These are phyloP conservation scores for Fulvia fulva DNA, from an alignment of 2,329 filamentous ascomycete genomes.

Conservation along the genomic window DNA sequence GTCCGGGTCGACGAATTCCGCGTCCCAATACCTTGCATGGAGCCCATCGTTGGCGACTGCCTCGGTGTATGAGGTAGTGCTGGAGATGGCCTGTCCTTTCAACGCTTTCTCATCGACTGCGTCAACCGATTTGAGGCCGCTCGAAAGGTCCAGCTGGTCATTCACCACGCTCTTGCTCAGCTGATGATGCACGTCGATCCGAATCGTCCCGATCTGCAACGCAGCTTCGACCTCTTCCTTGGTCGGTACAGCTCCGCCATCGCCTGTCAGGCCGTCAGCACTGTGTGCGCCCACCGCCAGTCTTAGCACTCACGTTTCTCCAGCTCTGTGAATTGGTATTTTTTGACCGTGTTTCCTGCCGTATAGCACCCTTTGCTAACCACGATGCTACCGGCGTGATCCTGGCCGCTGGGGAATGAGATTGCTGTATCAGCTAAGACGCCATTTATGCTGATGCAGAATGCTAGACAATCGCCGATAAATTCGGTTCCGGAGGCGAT, in stretches of 20 bases:
- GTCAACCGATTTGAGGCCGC: neutral
- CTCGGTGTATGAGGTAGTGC: slow-evolving; percentile 8
- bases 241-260: neutral
- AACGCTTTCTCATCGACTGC: slow-evolving; percentile 19
- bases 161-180: neutral
- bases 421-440: neutral
- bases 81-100: slow-evolving; percentile 21
- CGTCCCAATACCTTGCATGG: neutral
- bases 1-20: neutral
- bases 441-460: slow-evolving; percentile 16
- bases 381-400: neutral
- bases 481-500: neutral
- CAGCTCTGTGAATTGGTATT: slow-evolving; percentile 9
- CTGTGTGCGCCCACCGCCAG: neutral
- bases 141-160: neutral
- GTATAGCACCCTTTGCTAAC: neutral
- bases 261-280: neutral
- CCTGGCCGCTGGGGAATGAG: neutral
- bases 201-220: slow-evolving; percentile 11
- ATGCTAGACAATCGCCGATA: slow-evolving; percentile 12
- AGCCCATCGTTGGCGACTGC: neutral
- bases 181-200: slow-evolving; percentile 7
- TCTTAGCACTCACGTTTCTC: slow-evolving; percentile 5
- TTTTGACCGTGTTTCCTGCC: neutral
- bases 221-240: neutral